Evolutionary conservation across 305 asterid species (phyloP).

Genomic region (Salvia sclarea): DNA sequence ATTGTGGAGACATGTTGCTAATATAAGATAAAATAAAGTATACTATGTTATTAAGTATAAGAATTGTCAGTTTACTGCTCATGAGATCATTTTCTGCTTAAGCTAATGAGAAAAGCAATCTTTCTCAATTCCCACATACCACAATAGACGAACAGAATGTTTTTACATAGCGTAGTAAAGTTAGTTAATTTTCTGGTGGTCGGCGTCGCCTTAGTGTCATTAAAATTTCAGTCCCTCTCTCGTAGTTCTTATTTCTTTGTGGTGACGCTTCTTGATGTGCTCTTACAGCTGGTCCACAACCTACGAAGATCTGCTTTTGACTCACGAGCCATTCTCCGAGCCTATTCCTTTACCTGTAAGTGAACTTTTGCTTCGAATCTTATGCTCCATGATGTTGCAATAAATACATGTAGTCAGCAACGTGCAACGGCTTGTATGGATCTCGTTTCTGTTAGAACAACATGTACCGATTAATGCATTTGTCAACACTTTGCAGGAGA

Average conservation of each 20-base stretch:
- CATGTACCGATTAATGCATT: neutral
- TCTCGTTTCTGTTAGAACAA: neutral
- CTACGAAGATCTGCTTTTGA: constrained; percentile 84
- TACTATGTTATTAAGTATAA: too few relatives aligned
- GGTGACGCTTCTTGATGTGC: constrained; percentile 11
- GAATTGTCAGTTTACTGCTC: too few relatives aligned
- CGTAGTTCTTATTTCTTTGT: neutral
- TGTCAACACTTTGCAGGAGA: constrained; percentile 56
- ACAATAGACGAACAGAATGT: neutral
- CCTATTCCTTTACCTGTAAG: constrained; percentile 80
- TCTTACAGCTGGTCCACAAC: constrained; percentile 84
- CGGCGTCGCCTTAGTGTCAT: neutral
- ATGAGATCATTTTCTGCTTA: too few relatives aligned
- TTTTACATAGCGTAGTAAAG: neutral
- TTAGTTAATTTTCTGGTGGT: neutral
- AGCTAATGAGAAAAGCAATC: neutral
- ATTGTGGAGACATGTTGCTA: too few relatives aligned
- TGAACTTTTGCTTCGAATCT: neutral
- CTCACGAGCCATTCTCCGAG: constrained; percentile 66
- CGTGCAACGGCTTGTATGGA: neutral
- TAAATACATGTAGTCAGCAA: neutral
- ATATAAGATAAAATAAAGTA: too few relatives aligned
- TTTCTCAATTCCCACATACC: neutral
- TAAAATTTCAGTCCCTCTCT: constrained; percentile 1
- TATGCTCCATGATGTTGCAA: neutral